Conservation (phyloP, 2,329 filamentous ascomycete genomes). For the Aspergillus ochraceus region DNA sequence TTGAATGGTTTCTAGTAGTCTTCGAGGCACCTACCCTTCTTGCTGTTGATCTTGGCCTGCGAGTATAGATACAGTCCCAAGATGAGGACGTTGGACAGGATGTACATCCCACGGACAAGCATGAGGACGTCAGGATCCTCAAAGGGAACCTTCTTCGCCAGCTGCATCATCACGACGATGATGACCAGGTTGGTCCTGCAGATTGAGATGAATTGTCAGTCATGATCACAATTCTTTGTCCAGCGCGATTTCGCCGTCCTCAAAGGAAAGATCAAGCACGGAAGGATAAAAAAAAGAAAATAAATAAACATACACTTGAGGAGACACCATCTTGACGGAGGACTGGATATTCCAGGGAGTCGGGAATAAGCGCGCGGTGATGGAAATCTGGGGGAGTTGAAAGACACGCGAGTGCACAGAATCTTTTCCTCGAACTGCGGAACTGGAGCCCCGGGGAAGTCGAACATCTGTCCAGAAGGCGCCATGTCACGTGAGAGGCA, state of each 20-base stretch:
- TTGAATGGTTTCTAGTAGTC: neutral
- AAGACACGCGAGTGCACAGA: conserved; percentile 19
- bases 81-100: conserved; percentile 79
- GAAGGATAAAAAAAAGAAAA: too few species aligned
- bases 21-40: conserved; percentile 73
- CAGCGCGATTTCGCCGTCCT: neutral
- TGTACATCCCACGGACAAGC: conserved; percentile 63
- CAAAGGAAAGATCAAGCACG: neutral
- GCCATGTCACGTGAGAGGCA: conserved; percentile 18
- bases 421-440: conserved; percentile 17
- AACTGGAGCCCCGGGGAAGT: conserved; percentile 21
- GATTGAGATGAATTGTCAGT: conserved; percentile 16
- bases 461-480: conserved; percentile 27
- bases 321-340: conserved; percentile 61
- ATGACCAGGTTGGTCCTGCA: conserved; percentile 85
- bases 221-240: neutral
- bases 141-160: conserved; percentile 92
- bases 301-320: conserved; percentile 59
- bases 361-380: conserved; percentile 13
- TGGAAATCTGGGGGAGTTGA: conserved; percentile 10
- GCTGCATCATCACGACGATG: conserved; percentile 98
- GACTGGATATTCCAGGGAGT: conserved; percentile 13
- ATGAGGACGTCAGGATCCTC: conserved; percentile 76
- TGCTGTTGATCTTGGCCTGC: conserved; percentile 83
- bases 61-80: conserved; percentile 81